Percentiles rank a stretch among this genome's conserved stretches.
These are phyloP conservation scores for Paecilomyces fulvus DNA, from an alignment of 2,329 filamentous ascomycete genomes.

Conservation along the genomic window DNA sequence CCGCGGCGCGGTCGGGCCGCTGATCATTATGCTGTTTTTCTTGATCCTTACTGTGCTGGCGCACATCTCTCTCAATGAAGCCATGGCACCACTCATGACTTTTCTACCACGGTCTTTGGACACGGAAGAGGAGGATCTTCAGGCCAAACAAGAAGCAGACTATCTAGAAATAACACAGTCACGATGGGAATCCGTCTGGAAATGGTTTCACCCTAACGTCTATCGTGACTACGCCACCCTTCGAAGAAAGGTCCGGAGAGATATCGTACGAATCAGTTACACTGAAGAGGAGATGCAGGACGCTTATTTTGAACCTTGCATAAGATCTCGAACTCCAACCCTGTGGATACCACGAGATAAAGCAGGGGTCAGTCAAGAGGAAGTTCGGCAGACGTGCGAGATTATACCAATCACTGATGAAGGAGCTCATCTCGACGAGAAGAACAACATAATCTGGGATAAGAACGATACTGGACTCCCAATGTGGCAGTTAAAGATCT, in stretches of 20 bases:
- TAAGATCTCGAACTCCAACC: conserved; percentile 53
- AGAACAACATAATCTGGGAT: conserved; percentile 58
- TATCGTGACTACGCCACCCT: conserved; percentile 68
- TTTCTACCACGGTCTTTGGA: conserved; percentile 65
- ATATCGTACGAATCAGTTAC: conserved; percentile 51
- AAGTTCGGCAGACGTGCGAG: conserved; percentile 62
- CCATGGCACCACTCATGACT: conserved; percentile 40
- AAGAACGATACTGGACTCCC: conserved; percentile 49
- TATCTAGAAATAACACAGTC: conserved; percentile 9
- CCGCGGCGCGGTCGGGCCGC: conserved; percentile 52
- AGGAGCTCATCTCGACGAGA: conserved; percentile 60
- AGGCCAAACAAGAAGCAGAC: conserved; percentile 25
- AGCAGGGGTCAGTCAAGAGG: conserved; percentile 65
- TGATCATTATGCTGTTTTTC: conserved; percentile 69
- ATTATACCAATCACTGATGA: conserved; percentile 75
- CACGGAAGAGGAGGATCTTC: conserved; percentile 43
- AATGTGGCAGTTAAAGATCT: conserved; percentile 45
- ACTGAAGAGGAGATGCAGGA: conserved; percentile 52
- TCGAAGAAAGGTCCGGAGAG: conserved; percentile 57
- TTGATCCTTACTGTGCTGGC: conserved; percentile 66
- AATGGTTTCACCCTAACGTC: conserved; percentile 60
- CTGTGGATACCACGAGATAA: conserved; percentile 76
- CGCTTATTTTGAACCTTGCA: conserved; percentile 66
- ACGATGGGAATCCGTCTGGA: conserved; percentile 19
- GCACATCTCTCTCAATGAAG: conserved; percentile 50